Conservation (phyloP, 345 rosid genomes). For the Salix suchowensis region DNA sequence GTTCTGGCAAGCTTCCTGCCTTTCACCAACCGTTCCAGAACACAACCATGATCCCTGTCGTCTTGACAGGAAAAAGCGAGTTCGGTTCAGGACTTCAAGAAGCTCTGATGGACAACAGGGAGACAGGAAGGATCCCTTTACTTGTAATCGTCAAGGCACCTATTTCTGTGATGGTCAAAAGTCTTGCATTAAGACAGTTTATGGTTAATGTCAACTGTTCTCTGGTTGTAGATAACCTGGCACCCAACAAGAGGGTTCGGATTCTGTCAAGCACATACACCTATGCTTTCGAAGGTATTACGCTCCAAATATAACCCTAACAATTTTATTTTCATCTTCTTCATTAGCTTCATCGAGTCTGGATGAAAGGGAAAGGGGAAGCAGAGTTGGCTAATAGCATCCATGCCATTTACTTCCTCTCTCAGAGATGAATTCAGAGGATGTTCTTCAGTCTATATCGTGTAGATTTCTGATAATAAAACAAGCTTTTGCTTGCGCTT, state of each 20-base stretch:
- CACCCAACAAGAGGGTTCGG: constrained; percentile 21
- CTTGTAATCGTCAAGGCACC: constrained; percentile 37
- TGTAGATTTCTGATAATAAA: neutral
- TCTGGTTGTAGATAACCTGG: constrained; percentile 45
- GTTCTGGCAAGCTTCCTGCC: constrained; percentile 42
- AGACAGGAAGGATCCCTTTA: constrained; percentile 41
- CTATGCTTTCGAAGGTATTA: constrained; percentile 6
- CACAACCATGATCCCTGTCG: constrained; percentile 20
- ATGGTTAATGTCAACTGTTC: constrained; percentile 30
- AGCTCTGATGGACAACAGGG: constrained; percentile 22
- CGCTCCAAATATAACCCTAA: neutral
- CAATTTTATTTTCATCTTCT: neutral
- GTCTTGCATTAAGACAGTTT: constrained; percentile 29
- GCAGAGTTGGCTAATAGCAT: neutral
- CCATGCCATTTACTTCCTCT: neutral
- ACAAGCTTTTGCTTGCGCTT: neutral
- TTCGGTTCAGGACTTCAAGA: constrained; percentile 37
- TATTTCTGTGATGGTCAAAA: constrained; percentile 22
- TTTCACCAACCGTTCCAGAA: constrained; percentile 39
- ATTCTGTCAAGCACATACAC: constrained; percentile 30
- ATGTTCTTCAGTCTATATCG: neutral
- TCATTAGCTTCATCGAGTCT: neutral
- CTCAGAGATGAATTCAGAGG: neutral
- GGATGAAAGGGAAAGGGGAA: neutral
- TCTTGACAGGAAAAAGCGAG: constrained; percentile 36